phyloP scores from a whole-genome alignment of 768 basidiomycete species.

The Collybia sordida region DNA sequence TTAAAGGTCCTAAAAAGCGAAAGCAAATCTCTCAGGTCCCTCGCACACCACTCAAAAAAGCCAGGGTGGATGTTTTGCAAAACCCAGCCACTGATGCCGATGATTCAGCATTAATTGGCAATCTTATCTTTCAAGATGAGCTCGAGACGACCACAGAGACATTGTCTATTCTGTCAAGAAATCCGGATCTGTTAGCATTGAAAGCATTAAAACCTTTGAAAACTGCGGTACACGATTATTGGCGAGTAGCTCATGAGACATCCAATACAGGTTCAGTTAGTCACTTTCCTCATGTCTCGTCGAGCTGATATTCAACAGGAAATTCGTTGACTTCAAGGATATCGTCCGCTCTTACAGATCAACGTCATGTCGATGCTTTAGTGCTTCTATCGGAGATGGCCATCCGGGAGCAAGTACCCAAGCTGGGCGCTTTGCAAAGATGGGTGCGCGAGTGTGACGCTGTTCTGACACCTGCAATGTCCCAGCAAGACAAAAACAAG shows the following conservation, averaged over 20 bases:
- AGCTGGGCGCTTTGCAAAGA: conserved; percentile 52
- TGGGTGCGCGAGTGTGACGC: conserved; percentile 62
- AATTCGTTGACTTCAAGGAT: conserved; percentile 35
- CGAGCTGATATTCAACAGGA: conserved; percentile 15
- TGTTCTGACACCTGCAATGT: conserved; percentile 38
- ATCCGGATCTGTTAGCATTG: conserved; percentile 29
- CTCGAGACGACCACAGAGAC: conserved; percentile 38
- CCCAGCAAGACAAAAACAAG: conserved; percentile 36
- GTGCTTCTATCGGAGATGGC: conserved; percentile 55
- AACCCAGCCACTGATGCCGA: neutral
- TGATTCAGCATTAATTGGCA: conserved; percentile 22
- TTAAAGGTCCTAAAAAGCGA: conserved; percentile 17
- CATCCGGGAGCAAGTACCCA: conserved; percentile 42
- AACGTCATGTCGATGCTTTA: conserved; percentile 46
- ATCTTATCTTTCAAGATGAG: conserved; percentile 32
- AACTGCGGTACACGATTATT: conserved; percentile 37
- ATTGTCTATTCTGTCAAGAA: conserved; percentile 24
- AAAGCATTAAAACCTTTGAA: conserved; percentile 35
- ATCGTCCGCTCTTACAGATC: conserved; percentile 41
- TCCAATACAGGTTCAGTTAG: conserved; percentile 28
- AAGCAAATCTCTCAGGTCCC: conserved; percentile 14
- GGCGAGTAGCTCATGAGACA: conserved; percentile 30
- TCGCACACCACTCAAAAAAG: conserved; percentile 11
- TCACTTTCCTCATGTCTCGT: neutral
- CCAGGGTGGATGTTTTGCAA: conserved; percentile 8